Evolutionary conservation across 179 eudicot genomes (phyloP).

Genomic region (Actinidia arguta): DNA sequence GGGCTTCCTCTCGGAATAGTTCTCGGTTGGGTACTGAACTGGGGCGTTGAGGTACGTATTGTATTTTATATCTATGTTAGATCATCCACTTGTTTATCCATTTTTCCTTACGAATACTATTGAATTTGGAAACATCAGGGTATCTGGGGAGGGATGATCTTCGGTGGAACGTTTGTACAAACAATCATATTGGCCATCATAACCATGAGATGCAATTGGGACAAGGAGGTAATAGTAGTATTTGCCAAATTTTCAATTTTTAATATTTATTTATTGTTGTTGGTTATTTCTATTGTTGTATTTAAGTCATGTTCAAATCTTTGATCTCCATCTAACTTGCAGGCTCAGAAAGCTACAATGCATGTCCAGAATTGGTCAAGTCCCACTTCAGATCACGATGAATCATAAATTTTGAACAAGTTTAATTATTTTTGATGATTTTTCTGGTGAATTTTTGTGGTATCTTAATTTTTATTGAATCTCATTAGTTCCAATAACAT

Average conservation of each 20-base stretch:
- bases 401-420: neutral
- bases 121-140: slow-evolving; percentile 33
- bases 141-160: slow-evolving; percentile 60
- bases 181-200: slow-evolving; percentile 40
- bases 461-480: too few species aligned
- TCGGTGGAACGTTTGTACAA: slow-evolving; percentile 53
- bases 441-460: too few species aligned
- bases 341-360: slow-evolving; percentile 44
- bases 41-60: slow-evolving; percentile 43
- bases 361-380: slow-evolving; percentile 39
- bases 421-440: too few species aligned
- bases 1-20: slow-evolving; percentile 50
- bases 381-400: neutral
- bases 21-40: slow-evolving; percentile 39
- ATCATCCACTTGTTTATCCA: neutral
- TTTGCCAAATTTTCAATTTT: neutral
- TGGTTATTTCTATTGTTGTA: neutral
- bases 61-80: neutral
- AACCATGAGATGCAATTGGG: slow-evolving; percentile 43
- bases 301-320: neutral
- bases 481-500: too few species aligned
- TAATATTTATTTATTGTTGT: neutral
- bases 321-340: neutral
- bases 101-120: too few species aligned
- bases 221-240: slow-evolving; percentile 38